These are phyloP conservation scores for Fistulina hepatica DNA, from an alignment of 1,284 basidiomycete genomes.

Conservation along the genomic window DNA sequence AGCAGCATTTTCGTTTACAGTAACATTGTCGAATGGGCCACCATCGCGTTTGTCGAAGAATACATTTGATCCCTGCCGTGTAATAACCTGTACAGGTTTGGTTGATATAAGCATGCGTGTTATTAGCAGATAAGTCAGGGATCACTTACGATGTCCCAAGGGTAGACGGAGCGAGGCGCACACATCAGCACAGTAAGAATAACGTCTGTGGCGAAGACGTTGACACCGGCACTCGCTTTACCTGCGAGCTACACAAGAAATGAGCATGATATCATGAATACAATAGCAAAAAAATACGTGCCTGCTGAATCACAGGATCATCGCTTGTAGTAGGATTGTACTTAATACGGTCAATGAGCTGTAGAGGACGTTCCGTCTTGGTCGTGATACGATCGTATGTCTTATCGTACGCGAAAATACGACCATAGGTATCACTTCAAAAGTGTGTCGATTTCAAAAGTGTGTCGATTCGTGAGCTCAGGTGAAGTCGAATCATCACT, in stretches of 20 bases:
- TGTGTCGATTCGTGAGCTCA: conserved; percentile 1
- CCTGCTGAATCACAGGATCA: conserved; percentile 90
- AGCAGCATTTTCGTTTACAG: conserved; percentile 97
- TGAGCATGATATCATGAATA: conserved; percentile 9
- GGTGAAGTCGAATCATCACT: conserved; percentile 25
- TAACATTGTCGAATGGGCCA: conserved; percentile 93
- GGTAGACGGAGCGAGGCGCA: conserved; percentile 89
- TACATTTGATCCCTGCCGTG: conserved; percentile 86
- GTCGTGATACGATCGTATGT: conserved; percentile 93
- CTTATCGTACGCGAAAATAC: conserved; percentile 91
- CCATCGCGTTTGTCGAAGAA: conserved; percentile 99
- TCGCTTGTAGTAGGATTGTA: conserved; percentile 98
- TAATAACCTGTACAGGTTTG: no score
- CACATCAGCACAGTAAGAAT: conserved; percentile 97
- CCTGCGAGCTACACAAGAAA: conserved; percentile 49
- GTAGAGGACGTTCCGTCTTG: conserved; percentile 83
- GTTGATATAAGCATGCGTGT: no score
- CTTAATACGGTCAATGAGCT: conserved; percentile 89
- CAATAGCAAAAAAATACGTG: conserved; percentile 27
- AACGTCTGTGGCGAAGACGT: conserved; percentile 90
- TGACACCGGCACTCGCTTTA: conserved; percentile 71
- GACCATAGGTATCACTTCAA: conserved; percentile 75
- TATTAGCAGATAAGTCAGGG: no score
- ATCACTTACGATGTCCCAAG: conserved; percentile 99
- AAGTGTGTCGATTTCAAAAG: conserved; percentile 7